Base-by-base conservation (phyloP, 2,329 filamentous ascomycete species). In the Colletotrichum sp. region DNA sequence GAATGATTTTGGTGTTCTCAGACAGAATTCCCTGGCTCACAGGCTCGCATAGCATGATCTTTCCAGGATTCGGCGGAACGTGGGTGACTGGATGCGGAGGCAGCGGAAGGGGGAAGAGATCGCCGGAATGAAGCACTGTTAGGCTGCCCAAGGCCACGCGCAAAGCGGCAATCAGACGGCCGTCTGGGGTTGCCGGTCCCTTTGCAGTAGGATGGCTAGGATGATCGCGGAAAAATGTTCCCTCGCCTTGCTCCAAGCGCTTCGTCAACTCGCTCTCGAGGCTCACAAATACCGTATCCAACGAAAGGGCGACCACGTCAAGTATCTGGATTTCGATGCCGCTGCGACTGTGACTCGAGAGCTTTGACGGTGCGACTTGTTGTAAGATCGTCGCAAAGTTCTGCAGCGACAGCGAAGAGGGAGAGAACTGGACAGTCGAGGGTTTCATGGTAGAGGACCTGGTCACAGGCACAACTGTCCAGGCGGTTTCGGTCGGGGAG, bases 11-110 rank as follows among this genome's bases (percentile, higher is more conserved):
- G 18, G 96, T 99, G 15, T 88, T 90, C 1, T 95, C 90, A 10
- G 93, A 90, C 63, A 99, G 83, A 7, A 97, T 84, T 10, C 97
- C 97, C 84, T 99, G 97, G 7, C 95, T 92, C 18, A 99, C 96
- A 10, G 97, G 97, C 83, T 99, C 97, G 82, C 96, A 99, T n/a
- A 98, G 92, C 64, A 95, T 93, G 76, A 99, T 94, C 85, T 94
- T 96, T 57, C 95, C 97, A 0, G 96, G 95, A 57, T 95, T 95
- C 16, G 95, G 92, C 28, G 95, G 92, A 21, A 94, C 92, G 84
- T 98, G 95, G 10, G 96, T 98, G 78, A 98, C 93, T 15, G 96
- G 94, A 84, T 98, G 96, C 4, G 95, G 92, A 10, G 94, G 92
- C 32, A 99, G 88, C 15, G 95, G 94, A 55, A 99, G 87, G 12